These are phyloP conservation scores for Fistulifera pelliculosa DNA, from an alignment of 108 stramenopile genomes.

Conservation along the genomic window DNA sequence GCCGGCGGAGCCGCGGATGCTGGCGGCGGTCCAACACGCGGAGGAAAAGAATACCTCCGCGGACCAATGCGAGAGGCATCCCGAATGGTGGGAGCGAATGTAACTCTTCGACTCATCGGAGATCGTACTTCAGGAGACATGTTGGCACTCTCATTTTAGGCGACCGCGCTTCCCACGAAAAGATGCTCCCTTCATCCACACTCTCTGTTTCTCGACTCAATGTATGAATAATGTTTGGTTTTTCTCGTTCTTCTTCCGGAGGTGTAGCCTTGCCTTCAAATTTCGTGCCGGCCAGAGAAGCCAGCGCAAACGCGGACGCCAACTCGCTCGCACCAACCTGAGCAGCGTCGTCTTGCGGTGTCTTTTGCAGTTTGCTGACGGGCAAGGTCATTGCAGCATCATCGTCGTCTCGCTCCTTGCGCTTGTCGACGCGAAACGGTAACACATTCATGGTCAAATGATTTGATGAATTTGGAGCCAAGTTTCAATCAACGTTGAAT, in stretches of 20 bases:
- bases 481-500: no score
- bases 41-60: neutral
- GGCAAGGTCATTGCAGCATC: no score
- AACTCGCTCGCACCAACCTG: conserved; percentile 11
- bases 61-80: neutral
- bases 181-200: neutral
- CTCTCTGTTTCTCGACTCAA: neutral
- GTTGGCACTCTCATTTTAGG: conserved; percentile 1
- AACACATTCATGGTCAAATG: no score
- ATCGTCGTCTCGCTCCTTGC: no score
- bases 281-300: conserved; percentile 16
- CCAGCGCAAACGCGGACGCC: conserved; percentile 24
- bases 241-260: no score
- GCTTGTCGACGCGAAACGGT: no score
- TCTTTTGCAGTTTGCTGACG: no score
- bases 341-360: neutral
- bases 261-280: neutral
- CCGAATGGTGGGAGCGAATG: neutral
- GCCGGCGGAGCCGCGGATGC: neutral
- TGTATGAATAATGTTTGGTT: neutral
- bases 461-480: no score
- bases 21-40: neutral
- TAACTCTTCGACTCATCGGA: neutral
- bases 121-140: conserved; percentile 1
- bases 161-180: conserved; percentile 3